Percentiles rank a stretch among this genome's conserved stretches.
These are phyloP conservation scores for Coemansia sp. DNA, from an alignment of 192 early-diverging fungal genomes.

Conservation along the genomic window DNA sequence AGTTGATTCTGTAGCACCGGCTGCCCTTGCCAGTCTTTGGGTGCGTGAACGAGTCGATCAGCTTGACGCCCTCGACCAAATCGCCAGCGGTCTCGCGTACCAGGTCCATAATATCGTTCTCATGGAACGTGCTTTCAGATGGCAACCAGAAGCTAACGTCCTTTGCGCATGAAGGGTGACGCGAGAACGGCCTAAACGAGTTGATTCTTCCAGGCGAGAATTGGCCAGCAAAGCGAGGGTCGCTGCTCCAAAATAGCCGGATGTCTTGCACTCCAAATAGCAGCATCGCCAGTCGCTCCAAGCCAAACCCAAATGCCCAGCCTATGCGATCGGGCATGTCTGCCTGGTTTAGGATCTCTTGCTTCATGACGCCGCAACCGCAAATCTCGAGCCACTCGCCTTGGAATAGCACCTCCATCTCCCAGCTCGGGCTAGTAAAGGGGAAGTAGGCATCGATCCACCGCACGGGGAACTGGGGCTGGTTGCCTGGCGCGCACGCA, in stretches of 20 bases:
- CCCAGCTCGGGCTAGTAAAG: slow-evolving; percentile 94
- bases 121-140: slow-evolving; percentile 63
- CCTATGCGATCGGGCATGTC: slow-evolving; percentile 75
- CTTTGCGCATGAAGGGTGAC: slow-evolving; percentile 89
- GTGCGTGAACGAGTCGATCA: slow-evolving; percentile 89
- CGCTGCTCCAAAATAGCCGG: slow-evolving; percentile 91
- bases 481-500: not conserved
- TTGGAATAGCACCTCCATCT: slow-evolving; percentile 92
- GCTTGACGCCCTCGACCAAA: slow-evolving; percentile 81
- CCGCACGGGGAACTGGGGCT: slow-evolving; percentile 67
- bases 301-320: slow-evolving; percentile 98
- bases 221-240: slow-evolving; percentile 82
- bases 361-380: slow-evolving; percentile 91
- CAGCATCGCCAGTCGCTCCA: slow-evolving; percentile 95
- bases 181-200: slow-evolving; percentile 84
- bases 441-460: slow-evolving; percentile 97
- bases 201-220: slow-evolving; percentile 68
- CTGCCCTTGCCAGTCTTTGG: slow-evolving; percentile 81
- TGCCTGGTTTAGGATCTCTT: slow-evolving; percentile 72
- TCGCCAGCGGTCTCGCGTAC: slow-evolving; percentile 92
- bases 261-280: slow-evolving; percentile 95
- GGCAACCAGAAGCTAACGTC: slow-evolving; percentile 93
- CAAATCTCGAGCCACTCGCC: slow-evolving; percentile 93
- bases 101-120: slow-evolving; percentile 92
- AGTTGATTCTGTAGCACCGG: slow-evolving; percentile 91